Evolutionary conservation across 2,329 filamentous ascomycete genomes (phyloP).

Genomic region (Epicoccum nigrum): DNA sequence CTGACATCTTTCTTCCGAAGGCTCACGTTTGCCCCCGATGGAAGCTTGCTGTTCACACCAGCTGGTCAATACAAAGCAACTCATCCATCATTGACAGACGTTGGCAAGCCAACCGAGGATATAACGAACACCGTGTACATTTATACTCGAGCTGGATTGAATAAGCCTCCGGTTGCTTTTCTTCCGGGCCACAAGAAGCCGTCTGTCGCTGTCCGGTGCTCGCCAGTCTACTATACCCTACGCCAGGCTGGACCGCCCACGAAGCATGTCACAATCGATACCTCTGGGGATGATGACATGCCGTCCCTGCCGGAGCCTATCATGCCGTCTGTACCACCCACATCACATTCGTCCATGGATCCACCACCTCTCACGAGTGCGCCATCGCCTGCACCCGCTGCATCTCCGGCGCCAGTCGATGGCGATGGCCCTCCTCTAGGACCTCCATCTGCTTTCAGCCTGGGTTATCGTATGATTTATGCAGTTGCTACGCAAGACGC

Average conservation of each 20-base stretch:
- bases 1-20: constrained; percentile 96
- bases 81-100: constrained; percentile 69
- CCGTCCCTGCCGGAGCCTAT: constrained; percentile 83
- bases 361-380: constrained; percentile 72
- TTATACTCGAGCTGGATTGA: constrained; percentile 93
- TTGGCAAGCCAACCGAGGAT: constrained; percentile 77
- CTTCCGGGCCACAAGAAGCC: constrained; percentile 98
- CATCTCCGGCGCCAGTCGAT: constrained; percentile 58
- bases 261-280: constrained; percentile 93
- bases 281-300: constrained; percentile 83
- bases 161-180: constrained; percentile 93
- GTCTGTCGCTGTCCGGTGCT: constrained; percentile 93
- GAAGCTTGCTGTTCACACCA: constrained; percentile 89
- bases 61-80: constrained; percentile 93
- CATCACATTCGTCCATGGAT: constrained; percentile 75
- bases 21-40: constrained; percentile 92
- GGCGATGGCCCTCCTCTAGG: constrained; percentile 53
- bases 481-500: constrained; percentile 97
- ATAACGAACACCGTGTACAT: constrained; percentile 98
- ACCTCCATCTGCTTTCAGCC: constrained; percentile 71
- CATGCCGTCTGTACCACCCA: constrained; percentile 61
- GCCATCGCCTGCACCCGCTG: constrained; percentile 55
- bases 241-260: constrained; percentile 71
- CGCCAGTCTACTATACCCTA: constrained; percentile 84
- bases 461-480: constrained; percentile 94